Conservation (phyloP, 192 early-diverging fungal genomes). For the Borealophlyctis nickersoniae region DNA sequence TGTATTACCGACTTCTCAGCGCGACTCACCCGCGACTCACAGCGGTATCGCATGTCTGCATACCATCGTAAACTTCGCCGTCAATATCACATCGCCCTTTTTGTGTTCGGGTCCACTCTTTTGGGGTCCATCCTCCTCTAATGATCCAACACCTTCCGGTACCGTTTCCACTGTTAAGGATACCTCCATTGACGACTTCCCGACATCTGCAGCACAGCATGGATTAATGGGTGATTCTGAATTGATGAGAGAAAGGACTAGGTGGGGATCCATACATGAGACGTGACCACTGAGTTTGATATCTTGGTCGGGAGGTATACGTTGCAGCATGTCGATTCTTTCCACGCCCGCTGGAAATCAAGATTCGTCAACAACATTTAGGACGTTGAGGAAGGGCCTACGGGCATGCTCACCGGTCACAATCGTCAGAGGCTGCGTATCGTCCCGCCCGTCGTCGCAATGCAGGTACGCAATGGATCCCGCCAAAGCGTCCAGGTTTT, state of each 20-base stretch:
- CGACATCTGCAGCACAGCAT: conserved; percentile 48
- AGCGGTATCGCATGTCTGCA: too few species aligned
- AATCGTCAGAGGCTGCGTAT: conserved; percentile 63
- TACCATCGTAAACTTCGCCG: conserved; percentile 88
- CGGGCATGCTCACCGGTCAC: conserved; percentile 62
- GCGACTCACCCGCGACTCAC: too few species aligned
- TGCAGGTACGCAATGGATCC: conserved; percentile 78
- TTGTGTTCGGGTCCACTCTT: too few species aligned
- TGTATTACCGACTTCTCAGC: too few species aligned
- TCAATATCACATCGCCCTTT: conserved; percentile 62
- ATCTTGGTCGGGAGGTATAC: conserved; percentile 62
- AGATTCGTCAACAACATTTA: conserved; percentile 15
- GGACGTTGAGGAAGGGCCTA: neutral
- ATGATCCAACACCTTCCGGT: conserved; percentile 16
- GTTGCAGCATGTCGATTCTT: conserved; percentile 72
- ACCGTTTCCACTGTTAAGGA: conserved; percentile 36
- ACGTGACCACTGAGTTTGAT: conserved; percentile 79
- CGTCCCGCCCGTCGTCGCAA: conserved; percentile 49
- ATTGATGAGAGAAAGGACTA: neutral
- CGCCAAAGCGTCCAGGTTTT: conserved; percentile 80
- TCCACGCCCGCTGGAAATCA: conserved; percentile 67
- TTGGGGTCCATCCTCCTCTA: too few species aligned
- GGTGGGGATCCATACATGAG: conserved; percentile 51
- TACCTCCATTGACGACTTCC: conserved; percentile 84
- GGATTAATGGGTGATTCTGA: neutral